Conservation (phyloP, 441 rosid species). For the Adansonia gregorii region DNA sequence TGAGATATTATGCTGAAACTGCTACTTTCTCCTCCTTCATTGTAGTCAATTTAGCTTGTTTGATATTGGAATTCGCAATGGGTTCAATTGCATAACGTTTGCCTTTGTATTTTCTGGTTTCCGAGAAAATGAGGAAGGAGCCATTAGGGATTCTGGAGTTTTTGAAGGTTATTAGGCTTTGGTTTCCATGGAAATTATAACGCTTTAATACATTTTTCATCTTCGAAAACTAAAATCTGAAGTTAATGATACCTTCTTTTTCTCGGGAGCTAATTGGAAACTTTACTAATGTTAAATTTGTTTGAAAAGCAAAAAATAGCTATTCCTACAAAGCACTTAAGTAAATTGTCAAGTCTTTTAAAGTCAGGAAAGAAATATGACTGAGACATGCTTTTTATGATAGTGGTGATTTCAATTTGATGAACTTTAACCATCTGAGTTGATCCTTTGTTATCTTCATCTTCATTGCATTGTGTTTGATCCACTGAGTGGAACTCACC, state of each 20-base stretch:
- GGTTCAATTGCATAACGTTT: neutral
- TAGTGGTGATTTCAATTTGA: conserved; percentile 12
- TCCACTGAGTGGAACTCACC: neutral
- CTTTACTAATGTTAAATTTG: neutral
- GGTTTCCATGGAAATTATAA: neutral
- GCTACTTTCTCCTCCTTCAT: neutral
- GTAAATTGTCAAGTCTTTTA: neutral
- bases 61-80: neutral
- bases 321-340: neutral
- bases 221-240: conserved; percentile 3
- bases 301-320: neutral
- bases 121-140: conserved; percentile 8
- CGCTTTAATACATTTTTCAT: neutral
- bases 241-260: neutral
- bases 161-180: neutral
- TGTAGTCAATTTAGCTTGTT: neutral
- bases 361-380: conserved; percentile 2
- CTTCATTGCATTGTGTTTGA: neutral
- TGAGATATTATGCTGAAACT: conserved; percentile 16
- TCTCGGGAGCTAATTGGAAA: neutral
- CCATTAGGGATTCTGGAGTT: neutral
- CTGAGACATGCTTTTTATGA: neutral
- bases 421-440: conserved; percentile 12
- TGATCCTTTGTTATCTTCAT: neutral
- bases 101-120: neutral